Conservation (phyloP, 306 rosid genomes). For the Gastrolobium villosum region DNA sequence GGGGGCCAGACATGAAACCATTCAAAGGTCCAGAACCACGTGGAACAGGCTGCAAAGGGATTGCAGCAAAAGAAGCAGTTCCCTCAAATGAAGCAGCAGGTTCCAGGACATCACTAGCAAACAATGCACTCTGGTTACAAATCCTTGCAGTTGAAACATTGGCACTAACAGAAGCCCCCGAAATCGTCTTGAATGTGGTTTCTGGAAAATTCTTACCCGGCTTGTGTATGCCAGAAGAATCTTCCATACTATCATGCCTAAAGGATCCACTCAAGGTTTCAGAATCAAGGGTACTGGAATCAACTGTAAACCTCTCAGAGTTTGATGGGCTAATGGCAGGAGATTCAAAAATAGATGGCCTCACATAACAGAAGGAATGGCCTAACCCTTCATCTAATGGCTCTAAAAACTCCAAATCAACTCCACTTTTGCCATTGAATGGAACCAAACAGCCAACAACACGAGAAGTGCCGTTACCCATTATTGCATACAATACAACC, state of each 20-base stretch:
- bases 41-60: conserved; percentile 81
- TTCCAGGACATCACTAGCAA: conserved; percentile 61
- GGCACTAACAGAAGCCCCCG: conserved; percentile 80
- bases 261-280: conserved; percentile 63
- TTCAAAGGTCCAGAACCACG: conserved; percentile 71
- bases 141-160: conserved; percentile 74
- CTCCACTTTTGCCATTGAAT: conserved; percentile 61
- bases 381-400: conserved; percentile 76
- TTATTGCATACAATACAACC: conserved; percentile 44
- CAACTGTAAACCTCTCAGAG: conserved; percentile 73
- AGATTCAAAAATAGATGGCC: conserved; percentile 71
- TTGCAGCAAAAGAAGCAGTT: conserved; percentile 71
- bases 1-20: conserved; percentile 78
- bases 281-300: conserved; percentile 76
- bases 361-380: conserved; percentile 75
- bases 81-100: conserved; percentile 80
- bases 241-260: conserved; percentile 68
- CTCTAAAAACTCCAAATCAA: conserved; percentile 71
- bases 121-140: conserved; percentile 63
- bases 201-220: conserved; percentile 59
- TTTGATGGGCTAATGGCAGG: conserved; percentile 74
- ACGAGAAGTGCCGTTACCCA: conserved; percentile 81
- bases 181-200: conserved; percentile 70
- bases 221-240: conserved; percentile 17
- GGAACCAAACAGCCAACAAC: conserved; percentile 79